Conservation (phyloP, 306 rosid species). For the Herpetospermum pedunculosum region DNA sequence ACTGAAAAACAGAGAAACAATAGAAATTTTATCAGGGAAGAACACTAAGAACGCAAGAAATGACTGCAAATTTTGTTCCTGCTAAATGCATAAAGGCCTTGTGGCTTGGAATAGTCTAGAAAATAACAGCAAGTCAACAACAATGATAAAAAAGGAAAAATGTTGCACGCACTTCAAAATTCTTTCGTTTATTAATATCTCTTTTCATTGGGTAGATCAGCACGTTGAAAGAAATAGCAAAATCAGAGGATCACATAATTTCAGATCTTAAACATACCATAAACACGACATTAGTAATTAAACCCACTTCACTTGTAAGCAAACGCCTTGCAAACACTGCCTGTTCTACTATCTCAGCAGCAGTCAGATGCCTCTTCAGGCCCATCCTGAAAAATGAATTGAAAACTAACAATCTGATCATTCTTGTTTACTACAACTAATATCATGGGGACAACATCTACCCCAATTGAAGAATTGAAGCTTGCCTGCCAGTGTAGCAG, state of each 20-base stretch:
- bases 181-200: no score
- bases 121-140: background rate
- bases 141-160: background rate
- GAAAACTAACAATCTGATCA: slow-evolving; percentile 6
- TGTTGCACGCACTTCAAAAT: background rate
- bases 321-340: slow-evolving; percentile 68
- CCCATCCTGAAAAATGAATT: slow-evolving; percentile 69
- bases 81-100: background rate
- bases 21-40: background rate
- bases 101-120: background rate
- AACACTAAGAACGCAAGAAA: background rate
- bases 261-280: slow-evolving; percentile 43
- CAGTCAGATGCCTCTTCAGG: slow-evolving; percentile 63
- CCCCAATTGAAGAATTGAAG: slow-evolving; percentile 8
- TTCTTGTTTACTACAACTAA: background rate
- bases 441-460: background rate
- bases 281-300: slow-evolving; percentile 77
- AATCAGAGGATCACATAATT: background rate
- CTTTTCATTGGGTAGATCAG: background rate
- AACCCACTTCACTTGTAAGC: slow-evolving; percentile 73
- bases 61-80: background rate
- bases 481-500: slow-evolving; percentile 90
- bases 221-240: background rate
- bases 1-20: background rate
- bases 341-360: slow-evolving; percentile 93